Conservation (phyloP, 805 yeast genomes). For the Pichia membranifaciens region DNA sequence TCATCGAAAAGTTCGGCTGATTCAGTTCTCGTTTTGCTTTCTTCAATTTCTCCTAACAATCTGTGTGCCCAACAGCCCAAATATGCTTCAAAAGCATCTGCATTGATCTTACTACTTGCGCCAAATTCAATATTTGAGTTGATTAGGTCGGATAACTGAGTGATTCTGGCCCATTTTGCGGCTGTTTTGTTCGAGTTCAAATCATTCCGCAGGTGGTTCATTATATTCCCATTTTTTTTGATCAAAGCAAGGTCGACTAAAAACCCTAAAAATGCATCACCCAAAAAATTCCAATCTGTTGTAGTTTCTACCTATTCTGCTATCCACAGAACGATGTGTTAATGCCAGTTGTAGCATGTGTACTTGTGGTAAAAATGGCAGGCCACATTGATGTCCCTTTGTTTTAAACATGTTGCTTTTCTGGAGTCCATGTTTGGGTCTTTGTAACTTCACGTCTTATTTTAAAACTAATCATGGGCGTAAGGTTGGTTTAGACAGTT, state of each 20-base stretch:
- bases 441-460: too few species aligned
- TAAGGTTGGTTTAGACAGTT: too few species aligned
- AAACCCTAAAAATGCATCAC: slow-evolving; percentile 2
- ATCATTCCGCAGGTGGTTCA: not conserved
- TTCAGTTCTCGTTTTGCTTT: too few species aligned
- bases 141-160: not conserved
- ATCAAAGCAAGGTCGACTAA: not conserved
- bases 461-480: too few species aligned
- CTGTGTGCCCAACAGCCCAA: not conserved
- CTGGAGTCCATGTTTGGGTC: too few species aligned
- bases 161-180: not conserved
- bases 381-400: too few species aligned
- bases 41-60: not conserved
- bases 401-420: too few species aligned
- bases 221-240: not conserved
- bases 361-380: not conserved
- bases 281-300: slow-evolving; percentile 6
- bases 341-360: not conserved
- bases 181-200: not conserved
- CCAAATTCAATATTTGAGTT: not conserved
- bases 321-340: not conserved
- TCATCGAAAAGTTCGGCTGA: too few species aligned
- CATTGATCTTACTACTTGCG: not conserved
- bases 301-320: not conserved
- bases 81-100: slow-evolving; percentile 4